Base-by-base conservation (phyloP, 75 land plant genomes). In the Cunninghamia lanceolata region DNA sequence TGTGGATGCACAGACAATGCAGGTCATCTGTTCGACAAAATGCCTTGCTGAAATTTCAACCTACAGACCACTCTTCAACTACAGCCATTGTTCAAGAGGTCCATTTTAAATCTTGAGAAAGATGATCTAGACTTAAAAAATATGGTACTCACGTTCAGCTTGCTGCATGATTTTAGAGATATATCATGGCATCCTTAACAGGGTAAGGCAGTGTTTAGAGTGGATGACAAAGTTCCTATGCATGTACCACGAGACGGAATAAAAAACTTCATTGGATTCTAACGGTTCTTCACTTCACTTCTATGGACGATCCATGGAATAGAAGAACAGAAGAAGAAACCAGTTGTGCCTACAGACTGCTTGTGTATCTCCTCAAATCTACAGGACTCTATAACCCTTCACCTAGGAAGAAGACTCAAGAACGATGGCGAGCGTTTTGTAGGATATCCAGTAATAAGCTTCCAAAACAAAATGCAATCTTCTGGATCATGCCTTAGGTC, bases 61-160 rank as follows among this genome's bases (percentile, higher is more conserved):
- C 3, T n/a, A 6, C 21, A 47, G 84, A 82, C 76, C 19, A 89
- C 90, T 9, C 85, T 89, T 16, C 81, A 82, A 53, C 47, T 89
- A 71, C 82, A 91, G 77, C 92, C 90, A 36, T 76, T 91, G 88
- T 87, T 89, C 85, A 91, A 91, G 70, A 81, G 92, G 4, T 86
- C 88, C 35, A 46, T 89, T 32, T 81, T 84, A 17, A 78, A 84
- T 40, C 47, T 83, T 21, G 46, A 68, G 53, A 83, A 38, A 68
- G 46, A 52, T 14, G 90, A 90, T 83, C 19, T 28, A 32, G 78
- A 75, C 34, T 73, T 90, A 42, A 88, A 90, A 59, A 40, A 88
- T 28, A 34, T 17, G 19, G 66, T 88, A 28, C 14, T 76, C 16
- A 11, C 45, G 5, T 84, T 88, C 35, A 88, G 87, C n/a, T 11